A percentile compares a stretch with the other conserved stretches of the same genome.
phyloP scores from a whole-genome alignment of 495 filamentous ascomycete genomes.

The Aspergillus mulundensis region DNA sequence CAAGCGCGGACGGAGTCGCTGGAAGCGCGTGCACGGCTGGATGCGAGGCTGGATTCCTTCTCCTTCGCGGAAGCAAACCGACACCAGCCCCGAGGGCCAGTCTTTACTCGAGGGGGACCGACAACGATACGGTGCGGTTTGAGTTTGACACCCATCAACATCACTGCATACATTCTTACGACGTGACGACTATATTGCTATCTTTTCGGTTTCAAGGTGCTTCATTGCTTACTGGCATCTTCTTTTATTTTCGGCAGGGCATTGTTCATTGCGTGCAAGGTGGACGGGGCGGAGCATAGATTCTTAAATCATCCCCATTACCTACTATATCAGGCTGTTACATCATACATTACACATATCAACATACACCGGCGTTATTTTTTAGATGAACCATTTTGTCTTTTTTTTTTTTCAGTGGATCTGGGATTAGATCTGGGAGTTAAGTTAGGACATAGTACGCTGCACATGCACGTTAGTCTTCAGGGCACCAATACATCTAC shows the following conservation, averaged over 20 bases:
- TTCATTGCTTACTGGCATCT: background rate
- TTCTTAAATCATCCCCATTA: background rate
- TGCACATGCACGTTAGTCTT: too few species aligned
- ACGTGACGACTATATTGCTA: background rate
- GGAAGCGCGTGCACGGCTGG: conserved; percentile 58
- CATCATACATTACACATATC: background rate
- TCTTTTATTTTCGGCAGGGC: background rate
- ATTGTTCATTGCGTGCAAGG: background rate
- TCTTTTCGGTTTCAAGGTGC: background rate
- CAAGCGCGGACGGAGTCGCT: conserved; percentile 41
- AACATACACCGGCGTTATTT: background rate
- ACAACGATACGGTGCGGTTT: conserved; percentile 38
- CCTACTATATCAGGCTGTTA: background rate
- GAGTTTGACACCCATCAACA: background rate
- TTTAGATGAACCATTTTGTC: background rate
- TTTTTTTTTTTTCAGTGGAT: background rate
- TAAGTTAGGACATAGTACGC: background rate
- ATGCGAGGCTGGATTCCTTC: conserved; percentile 68
- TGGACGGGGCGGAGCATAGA: background rate
- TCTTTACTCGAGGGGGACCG: conserved; percentile 30
- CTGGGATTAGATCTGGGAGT: conserved; percentile 12
- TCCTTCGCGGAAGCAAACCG: conserved; percentile 17
- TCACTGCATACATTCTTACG: conserved; percentile 1
- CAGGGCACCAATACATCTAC: too few species aligned
- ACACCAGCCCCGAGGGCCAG: conserved; percentile 24